Evolutionary conservation across 108 stramenopile species (phyloP).

Genomic region (Nitzschia sp.): DNA sequence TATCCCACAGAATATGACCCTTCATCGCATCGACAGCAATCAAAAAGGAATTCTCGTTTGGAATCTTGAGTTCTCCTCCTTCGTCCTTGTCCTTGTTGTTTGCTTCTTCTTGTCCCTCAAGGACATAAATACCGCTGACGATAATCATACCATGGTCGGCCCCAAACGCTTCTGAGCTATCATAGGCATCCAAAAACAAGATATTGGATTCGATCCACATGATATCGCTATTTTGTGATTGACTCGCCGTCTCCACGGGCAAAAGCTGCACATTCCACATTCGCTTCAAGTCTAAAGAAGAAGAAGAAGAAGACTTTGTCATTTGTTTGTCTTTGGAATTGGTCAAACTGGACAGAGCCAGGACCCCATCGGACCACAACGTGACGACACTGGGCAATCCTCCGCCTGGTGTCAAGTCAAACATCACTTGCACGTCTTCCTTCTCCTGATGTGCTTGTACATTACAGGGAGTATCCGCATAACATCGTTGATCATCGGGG

Average conservation of each 20-base stretch:
- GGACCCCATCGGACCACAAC: conserved; percentile 77
- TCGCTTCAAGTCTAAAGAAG: conserved; percentile 25
- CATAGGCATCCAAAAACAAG: conserved; percentile 39
- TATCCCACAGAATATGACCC: conserved; percentile 63
- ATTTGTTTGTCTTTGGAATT: background rate
- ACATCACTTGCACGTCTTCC: conserved; percentile 13
- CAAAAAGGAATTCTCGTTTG: conserved; percentile 8
- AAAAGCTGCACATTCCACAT: conserved; percentile 35
- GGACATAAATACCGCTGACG: conserved; percentile 32
- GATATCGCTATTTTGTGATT: background rate
- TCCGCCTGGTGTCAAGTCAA: conserved; percentile 62
- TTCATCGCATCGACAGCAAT: conserved; percentile 71
- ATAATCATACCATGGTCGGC: conserved; percentile 44
- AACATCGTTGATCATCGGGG: conserved; percentile 75
- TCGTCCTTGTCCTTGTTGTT: background rate
- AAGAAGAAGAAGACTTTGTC: no score
- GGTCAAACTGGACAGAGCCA: conserved; percentile 66
- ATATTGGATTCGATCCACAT: conserved; percentile 38
- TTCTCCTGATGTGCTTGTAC: conserved; percentile 10
- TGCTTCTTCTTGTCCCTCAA: conserved; percentile 5
- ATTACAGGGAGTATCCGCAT: conserved; percentile 85
- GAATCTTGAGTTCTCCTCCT: background rate
- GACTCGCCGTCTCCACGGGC: background rate
- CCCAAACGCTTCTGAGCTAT: conserved; percentile 14
- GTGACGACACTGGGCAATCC: conserved; percentile 68